These are phyloP conservation scores for Saccharomyces hybrid DNA, from an alignment of 1,139 yeast species.

Conservation along the genomic window DNA sequence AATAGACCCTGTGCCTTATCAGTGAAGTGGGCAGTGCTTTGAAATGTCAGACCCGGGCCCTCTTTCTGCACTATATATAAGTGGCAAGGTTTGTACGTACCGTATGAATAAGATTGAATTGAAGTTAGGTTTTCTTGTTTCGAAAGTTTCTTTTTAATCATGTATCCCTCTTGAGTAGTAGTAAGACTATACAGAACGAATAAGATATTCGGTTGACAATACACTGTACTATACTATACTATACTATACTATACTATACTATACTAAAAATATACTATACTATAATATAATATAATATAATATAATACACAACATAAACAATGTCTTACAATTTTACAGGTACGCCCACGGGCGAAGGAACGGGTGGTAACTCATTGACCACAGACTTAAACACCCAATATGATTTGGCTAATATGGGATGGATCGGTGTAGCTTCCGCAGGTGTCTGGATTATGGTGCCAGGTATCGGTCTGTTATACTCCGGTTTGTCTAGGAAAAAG, in stretches of 20 bases:
- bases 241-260: background rate
- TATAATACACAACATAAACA: conserved; percentile 5
- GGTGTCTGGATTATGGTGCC: conserved; percentile 93
- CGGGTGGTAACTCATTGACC: conserved; percentile 74
- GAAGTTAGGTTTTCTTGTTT: background rate
- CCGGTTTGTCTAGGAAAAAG: conserved; percentile 86
- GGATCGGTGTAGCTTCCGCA: conserved; percentile 71
- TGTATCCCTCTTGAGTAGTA: background rate
- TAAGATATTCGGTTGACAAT: background rate
- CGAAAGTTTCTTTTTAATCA: background rate
- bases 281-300: background rate
- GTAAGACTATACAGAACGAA: background rate
- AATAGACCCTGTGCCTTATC: conserved; percentile 1
- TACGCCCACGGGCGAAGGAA: conserved; percentile 49
- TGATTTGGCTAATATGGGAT: conserved; percentile 73
- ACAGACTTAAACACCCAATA: conserved; percentile 68
- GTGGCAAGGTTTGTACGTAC: background rate
- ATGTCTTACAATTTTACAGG: conserved; percentile 33
- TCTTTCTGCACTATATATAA: background rate
- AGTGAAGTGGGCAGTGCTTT: background rate
- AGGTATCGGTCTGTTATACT: conserved; percentile 83
- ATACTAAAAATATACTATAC: too few species aligned
- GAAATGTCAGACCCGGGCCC: background rate
- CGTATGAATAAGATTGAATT: background rate
- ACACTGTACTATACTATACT: background rate